Evolutionary conservation across 2,329 filamentous ascomycete species (phyloP).

Genomic region (Colletotrichum phormii): DNA sequence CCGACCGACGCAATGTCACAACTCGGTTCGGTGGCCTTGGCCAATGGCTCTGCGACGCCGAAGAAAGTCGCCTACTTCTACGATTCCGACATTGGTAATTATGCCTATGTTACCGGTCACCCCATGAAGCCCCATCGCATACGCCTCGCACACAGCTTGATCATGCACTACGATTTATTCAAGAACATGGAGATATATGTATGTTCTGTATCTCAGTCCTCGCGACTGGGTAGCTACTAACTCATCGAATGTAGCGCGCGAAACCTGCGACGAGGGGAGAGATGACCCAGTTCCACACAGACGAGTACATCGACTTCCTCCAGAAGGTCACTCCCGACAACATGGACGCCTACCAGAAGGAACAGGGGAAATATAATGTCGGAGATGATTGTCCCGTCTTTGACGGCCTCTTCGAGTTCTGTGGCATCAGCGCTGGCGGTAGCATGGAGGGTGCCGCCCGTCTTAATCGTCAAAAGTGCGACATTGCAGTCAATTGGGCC

Average conservation of each 20-base stretch:
- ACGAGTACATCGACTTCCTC: slow-evolving; percentile 95
- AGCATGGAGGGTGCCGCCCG: slow-evolving; percentile 94
- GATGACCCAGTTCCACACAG: slow-evolving; percentile 93
- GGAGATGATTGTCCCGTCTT: slow-evolving; percentile 98
- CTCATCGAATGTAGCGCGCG: slow-evolving; percentile 68
- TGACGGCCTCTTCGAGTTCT: slow-evolving; percentile 97
- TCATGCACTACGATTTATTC: slow-evolving; percentile 96
- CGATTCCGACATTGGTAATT: slow-evolving; percentile 97
- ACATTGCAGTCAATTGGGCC: slow-evolving; percentile 99
- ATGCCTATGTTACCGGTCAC: slow-evolving; percentile 95
- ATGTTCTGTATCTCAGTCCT: slow-evolving; percentile 58
- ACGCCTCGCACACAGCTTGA: slow-evolving; percentile 92
- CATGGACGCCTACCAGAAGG: slow-evolving; percentile 92
- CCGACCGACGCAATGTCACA: slow-evolving; percentile 36
- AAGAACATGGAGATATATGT: slow-evolving; percentile 97
- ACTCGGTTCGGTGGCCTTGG: slow-evolving; percentile 59
- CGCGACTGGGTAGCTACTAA: neutral
- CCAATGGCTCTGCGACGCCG: slow-evolving; percentile 55
- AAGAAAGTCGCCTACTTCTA: slow-evolving; percentile 99
- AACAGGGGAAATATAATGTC: slow-evolving; percentile 94
- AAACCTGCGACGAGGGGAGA: slow-evolving; percentile 91
- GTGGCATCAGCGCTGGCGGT: slow-evolving; percentile 92
- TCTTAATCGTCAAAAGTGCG: slow-evolving; percentile 89
- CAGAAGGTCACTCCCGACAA: slow-evolving; percentile 97
- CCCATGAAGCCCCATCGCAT: slow-evolving; percentile 99